These are phyloP conservation scores for Tripterygium wilfordii DNA, from an alignment of 177 flowering plant genomes.

Conservation along the genomic window DNA sequence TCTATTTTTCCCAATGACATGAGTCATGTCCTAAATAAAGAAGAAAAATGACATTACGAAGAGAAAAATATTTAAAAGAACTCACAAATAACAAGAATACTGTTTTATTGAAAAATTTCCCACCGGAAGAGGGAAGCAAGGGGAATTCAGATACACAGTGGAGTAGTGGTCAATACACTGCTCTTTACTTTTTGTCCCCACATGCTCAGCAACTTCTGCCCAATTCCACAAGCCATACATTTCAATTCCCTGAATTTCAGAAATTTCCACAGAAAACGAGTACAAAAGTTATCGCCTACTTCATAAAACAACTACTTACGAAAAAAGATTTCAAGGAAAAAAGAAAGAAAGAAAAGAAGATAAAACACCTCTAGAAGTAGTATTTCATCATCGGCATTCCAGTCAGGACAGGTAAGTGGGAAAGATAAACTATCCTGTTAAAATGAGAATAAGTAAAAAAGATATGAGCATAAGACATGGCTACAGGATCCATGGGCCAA, in stretches of 20 bases:
- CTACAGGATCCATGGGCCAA: too few relatives aligned
- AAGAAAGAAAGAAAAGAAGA: background rate
- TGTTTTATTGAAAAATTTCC: constrained; percentile 5
- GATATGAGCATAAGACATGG: background rate
- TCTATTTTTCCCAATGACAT: constrained; percentile 85
- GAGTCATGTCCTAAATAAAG: constrained; percentile 83
- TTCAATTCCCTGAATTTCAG: constrained; percentile 63
- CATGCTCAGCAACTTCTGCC: constrained; percentile 95
- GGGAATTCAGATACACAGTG: constrained; percentile 69
- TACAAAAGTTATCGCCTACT: background rate
- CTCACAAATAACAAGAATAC: background rate
- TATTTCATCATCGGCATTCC: constrained; percentile 82
- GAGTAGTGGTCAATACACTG: constrained; percentile 73
- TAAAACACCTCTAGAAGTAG: constrained; percentile 59
- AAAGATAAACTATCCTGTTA: constrained; percentile 64
- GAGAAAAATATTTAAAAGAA: background rate
- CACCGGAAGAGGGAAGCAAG: constrained; percentile 93
- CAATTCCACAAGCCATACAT: constrained; percentile 96
- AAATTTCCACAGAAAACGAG: background rate
- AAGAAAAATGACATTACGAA: background rate
- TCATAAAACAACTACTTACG: too few relatives aligned
- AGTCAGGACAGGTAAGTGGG: constrained; percentile 63
- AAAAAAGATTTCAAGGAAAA: too few relatives aligned
- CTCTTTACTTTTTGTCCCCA: constrained; percentile 80
- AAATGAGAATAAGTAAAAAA: background rate